Percentiles rank a stretch among this genome's conserved stretches.
phyloP scores from a whole-genome alignment of 2,329 filamentous ascomycete species.

The Orbilia blumenaviensis region DNA sequence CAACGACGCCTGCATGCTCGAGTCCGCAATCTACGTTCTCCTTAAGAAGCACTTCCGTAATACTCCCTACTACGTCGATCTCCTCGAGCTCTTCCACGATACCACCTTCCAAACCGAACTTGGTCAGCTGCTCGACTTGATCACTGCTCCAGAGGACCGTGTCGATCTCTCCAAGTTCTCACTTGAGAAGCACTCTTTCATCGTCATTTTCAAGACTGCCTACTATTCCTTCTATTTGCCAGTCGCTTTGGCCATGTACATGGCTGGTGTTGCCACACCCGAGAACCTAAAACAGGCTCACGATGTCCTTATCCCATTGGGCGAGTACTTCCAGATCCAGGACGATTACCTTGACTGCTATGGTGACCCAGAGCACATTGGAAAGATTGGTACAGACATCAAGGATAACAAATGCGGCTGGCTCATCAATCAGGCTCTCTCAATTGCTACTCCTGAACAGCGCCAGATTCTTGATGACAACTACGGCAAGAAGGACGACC shows the following conservation, averaged over 20 bases:
- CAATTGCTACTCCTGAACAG: conserved; percentile 82
- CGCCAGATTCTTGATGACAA: conserved; percentile 86
- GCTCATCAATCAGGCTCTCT: conserved; percentile 93
- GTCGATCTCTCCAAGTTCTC: conserved; percentile 96
- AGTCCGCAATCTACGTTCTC: conserved; percentile 86
- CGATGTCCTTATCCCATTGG: conserved; percentile 93
- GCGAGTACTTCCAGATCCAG: conserved; percentile 99
- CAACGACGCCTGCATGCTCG: conserved; percentile 98
- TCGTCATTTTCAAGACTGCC: conserved; percentile 99
- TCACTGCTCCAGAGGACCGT: conserved; percentile 93
- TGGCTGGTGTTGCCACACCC: conserved; percentile 82
- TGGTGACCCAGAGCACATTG: conserved; percentile 88
- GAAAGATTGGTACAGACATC: conserved; percentile 99
- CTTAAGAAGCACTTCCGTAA: conserved; percentile 92
- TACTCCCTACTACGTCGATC: conserved; percentile 86
- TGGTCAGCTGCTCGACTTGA: conserved; percentile 90
- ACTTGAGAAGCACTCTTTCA: conserved; percentile 94
- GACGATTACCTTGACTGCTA: conserved; percentile 99
- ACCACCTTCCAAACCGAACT: conserved; percentile 90
- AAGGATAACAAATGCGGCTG: conserved; percentile 99
- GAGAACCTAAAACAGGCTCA: conserved; percentile 89
- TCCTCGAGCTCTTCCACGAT: conserved; percentile 97
- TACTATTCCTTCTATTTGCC: conserved; percentile 99
- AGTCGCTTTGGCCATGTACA: conserved; percentile 86
- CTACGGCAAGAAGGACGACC: conserved; percentile 90